A percentile compares a stretch with the other conserved stretches of the same genome.
Conservation (phyloP, 257 asterid species). For the Solanum corneliomulleri region DNA sequence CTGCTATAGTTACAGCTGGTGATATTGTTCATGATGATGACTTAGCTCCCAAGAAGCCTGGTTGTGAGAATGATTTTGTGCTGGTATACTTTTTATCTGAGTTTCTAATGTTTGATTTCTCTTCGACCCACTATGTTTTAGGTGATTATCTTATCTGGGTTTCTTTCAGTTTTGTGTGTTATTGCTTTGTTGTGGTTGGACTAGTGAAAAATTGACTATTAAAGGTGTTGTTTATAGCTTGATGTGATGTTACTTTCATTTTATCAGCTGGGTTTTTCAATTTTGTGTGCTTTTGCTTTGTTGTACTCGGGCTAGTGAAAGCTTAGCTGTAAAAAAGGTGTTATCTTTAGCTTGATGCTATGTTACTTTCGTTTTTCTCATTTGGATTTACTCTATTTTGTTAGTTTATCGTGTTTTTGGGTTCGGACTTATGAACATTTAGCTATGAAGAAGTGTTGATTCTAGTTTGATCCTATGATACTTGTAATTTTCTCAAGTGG, state of each 20-base stretch:
- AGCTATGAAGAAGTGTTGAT: not conserved
- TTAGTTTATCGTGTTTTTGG: not conserved
- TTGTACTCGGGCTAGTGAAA: not conserved
- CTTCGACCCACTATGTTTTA: slow-evolving; percentile 1
- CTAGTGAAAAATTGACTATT: not conserved
- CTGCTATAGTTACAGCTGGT: slow-evolving; percentile 42
- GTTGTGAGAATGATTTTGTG: slow-evolving; percentile 77
- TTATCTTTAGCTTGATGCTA: slow-evolving; percentile 5
- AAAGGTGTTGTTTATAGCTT: not conserved
- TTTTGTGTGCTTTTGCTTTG: not conserved
- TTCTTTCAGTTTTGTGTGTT: not conserved
- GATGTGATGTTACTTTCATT: not conserved
- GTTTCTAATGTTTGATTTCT: not conserved
- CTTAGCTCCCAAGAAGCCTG: slow-evolving; percentile 66
- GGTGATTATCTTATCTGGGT: not conserved
- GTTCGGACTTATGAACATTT: not conserved
- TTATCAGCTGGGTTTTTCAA: not conserved
- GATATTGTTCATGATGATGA: slow-evolving; percentile 64
- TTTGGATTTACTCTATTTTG: not conserved
- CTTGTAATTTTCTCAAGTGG: not conserved
- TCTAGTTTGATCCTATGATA: not conserved
- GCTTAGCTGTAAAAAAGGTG: not conserved
- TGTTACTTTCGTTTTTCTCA: not conserved
- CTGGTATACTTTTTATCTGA: slow-evolving; percentile 28
- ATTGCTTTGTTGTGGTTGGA: not conserved